phyloP scores from a whole-genome alignment of 305 asterid species.

The Solanum hybrid region DNA sequence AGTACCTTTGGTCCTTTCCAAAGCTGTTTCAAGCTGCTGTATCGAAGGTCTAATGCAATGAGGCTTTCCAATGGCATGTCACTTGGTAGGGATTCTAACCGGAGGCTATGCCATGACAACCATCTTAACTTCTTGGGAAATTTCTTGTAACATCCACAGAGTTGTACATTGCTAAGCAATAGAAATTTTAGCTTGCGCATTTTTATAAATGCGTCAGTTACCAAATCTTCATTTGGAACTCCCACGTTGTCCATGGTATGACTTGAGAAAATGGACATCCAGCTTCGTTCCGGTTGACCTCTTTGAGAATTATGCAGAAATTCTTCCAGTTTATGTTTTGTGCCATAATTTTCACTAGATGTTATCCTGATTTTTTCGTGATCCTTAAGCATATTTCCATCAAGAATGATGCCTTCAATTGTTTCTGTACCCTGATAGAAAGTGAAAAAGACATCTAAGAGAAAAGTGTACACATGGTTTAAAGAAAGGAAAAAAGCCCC shows the following conservation, averaged over 20 bases:
- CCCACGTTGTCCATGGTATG: neutral
- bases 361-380: neutral
- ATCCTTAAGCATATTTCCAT: neutral
- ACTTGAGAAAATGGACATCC: neutral
- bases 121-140: constrained; percentile 16
- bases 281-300: neutral
- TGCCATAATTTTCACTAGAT: neutral
- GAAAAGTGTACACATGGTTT: neutral
- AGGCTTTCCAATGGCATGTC: constrained; percentile 7
- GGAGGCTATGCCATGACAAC: constrained; percentile 15
- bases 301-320: neutral
- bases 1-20: constrained; percentile 15
- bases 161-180: constrained; percentile 5
- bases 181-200: constrained; percentile 6
- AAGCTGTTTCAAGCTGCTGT: constrained; percentile 7
- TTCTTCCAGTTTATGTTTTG: neutral
- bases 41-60: constrained; percentile 9
- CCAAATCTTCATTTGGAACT: neutral
- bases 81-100: constrained; percentile 8
- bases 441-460: neutral
- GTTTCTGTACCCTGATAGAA: constrained; percentile 1
- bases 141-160: constrained; percentile 6
- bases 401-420: constrained; percentile 6
- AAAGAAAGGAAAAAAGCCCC: neutral
- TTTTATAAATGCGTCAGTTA: constrained; percentile 8